phyloP scores from a whole-genome alignment of 805 yeast species.

The Candida methanosorbosa region DNA sequence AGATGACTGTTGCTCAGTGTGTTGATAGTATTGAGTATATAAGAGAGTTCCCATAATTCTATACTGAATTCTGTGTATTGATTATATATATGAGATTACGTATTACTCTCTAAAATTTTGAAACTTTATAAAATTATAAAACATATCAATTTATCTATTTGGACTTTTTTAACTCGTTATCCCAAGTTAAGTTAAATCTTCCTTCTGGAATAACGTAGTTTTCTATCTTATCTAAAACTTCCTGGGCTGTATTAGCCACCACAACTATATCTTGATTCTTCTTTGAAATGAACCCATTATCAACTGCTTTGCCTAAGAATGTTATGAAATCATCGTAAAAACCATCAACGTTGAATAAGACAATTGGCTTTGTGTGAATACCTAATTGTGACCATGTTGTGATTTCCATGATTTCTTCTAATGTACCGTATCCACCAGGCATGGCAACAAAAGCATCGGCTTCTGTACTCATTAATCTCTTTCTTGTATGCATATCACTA shows the following conservation, averaged over 20 bases:
- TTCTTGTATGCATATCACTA: slow-evolving; percentile 83
- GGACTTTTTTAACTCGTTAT: slow-evolving; percentile 13
- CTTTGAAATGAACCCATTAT: slow-evolving; percentile 58
- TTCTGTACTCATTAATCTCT: slow-evolving; percentile 77
- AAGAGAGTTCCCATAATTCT: too few relatives aligned
- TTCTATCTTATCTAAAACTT: slow-evolving; percentile 54
- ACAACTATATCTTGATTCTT: slow-evolving; percentile 61
- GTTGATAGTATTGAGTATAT: slow-evolving; percentile 60
- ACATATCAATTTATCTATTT: too few relatives aligned
- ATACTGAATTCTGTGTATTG: too few relatives aligned
- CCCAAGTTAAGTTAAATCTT: slow-evolving; percentile 68
- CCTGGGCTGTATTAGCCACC: slow-evolving; percentile 61
- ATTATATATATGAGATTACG: too few relatives aligned
- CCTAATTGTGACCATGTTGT: slow-evolving; percentile 89
- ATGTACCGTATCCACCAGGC: slow-evolving; percentile 89
- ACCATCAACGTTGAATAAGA: slow-evolving; percentile 70
- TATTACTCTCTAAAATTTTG: too few relatives aligned
- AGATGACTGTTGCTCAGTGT: slow-evolving; percentile 73
- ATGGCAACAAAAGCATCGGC: slow-evolving; percentile 83
- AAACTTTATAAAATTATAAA: too few relatives aligned
- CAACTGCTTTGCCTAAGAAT: slow-evolving; percentile 53
- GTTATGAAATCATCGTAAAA: slow-evolving; percentile 63
- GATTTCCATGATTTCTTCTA: slow-evolving; percentile 85
- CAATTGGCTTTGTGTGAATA: slow-evolving; percentile 75
- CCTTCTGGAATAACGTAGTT: slow-evolving; percentile 63